Conservation (phyloP, 202 grass and related monocot genomes). For the Schoenoplectus tabernaemontani region DNA sequence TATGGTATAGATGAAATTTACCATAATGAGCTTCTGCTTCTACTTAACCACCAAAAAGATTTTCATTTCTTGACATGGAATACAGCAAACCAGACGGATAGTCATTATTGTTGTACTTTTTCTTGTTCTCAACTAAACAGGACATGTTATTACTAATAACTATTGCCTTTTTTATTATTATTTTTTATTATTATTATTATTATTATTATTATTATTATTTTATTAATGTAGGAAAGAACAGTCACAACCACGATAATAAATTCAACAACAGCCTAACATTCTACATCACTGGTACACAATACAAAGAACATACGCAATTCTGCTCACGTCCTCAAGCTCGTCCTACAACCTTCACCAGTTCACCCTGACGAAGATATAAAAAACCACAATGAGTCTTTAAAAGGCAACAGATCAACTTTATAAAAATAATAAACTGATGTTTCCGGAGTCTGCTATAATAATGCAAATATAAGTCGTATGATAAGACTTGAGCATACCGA, state of each 20-base stretch:
- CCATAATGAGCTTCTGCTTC: not conserved
- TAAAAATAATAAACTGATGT: not conserved
- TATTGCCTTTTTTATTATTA: not conserved
- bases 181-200: too few relatives aligned
- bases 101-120: not conserved
- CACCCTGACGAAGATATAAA: not conserved
- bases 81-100: not conserved
- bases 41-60: not conserved
- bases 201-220: not conserved
- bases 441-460: not conserved
- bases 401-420: not conserved
- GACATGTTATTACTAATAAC: not conserved
- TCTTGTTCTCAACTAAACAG: not conserved
- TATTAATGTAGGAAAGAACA: slow-evolving; percentile 8
- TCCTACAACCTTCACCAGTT: not conserved
- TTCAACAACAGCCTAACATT: not conserved
- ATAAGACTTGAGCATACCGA: slow-evolving; percentile 17
- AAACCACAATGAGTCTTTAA: not conserved
- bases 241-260: slow-evolving; percentile 19
- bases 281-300: not conserved
- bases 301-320: not conserved
- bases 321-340: not conserved
- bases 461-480: not conserved
- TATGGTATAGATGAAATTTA: not conserved
- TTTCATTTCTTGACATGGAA: not conserved